Conservation (phyloP, 371 early-diverging fungal genomes). For the Fennellomyces sp. region DNA sequence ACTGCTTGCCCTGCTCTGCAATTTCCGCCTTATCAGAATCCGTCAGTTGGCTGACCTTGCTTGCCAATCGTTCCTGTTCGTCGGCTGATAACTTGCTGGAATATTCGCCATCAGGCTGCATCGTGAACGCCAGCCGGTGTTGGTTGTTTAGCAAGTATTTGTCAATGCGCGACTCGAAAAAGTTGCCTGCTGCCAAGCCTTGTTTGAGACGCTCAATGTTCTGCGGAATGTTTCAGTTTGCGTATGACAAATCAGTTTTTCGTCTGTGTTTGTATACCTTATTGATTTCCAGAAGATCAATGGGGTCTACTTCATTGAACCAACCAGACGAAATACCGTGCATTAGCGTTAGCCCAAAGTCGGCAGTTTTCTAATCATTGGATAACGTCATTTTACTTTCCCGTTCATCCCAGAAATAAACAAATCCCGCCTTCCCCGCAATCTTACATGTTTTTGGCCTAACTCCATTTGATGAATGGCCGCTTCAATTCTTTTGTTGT, state of each 20-base stretch:
- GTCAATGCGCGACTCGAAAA: conserved; percentile 72
- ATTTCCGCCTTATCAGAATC: conserved; percentile 63
- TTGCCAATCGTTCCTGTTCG: conserved; percentile 69
- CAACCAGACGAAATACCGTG: conserved; percentile 78
- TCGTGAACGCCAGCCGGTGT: conserved; percentile 78
- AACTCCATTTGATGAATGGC: conserved; percentile 91
- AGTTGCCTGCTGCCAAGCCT: conserved; percentile 64
- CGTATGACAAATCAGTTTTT: not conserved
- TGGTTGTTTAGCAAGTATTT: conserved; percentile 80
- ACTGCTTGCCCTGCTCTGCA: conserved; percentile 58
- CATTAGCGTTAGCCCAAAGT: conserved; percentile 88
- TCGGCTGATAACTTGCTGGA: conserved; percentile 52
- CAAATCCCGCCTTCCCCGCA: not conserved
- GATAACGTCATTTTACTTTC: conserved; percentile 1
- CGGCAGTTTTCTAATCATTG: conserved; percentile 72
- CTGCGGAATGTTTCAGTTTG: conserved; percentile 26
- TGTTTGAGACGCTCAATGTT: conserved; percentile 74
- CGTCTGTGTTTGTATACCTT: conserved; percentile 38
- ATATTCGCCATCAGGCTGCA: conserved; percentile 81
- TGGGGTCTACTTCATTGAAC: conserved; percentile 89
- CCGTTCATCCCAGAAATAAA: not conserved
- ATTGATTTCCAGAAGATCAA: conserved; percentile 82
- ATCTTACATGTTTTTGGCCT: conserved; percentile 80
- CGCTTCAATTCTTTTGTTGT: conserved; percentile 79
- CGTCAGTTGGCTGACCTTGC: conserved; percentile 61